A percentile compares a stretch with the other conserved stretches of the same genome.
Conservation (phyloP, 495 filamentous ascomycete genomes). For the Penicillium ucsense region DNA sequence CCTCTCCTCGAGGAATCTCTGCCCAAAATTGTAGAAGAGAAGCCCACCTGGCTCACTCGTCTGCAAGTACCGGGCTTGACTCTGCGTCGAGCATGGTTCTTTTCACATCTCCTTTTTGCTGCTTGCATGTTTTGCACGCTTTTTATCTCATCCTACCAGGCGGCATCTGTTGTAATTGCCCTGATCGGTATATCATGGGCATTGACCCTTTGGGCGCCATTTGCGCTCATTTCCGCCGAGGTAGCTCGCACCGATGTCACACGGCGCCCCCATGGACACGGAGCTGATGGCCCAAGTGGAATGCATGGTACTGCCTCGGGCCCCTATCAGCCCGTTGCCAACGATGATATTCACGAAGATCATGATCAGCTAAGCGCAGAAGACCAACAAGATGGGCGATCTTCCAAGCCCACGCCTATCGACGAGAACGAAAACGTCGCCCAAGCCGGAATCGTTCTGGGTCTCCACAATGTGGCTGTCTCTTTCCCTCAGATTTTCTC, state of each 20-base stretch:
- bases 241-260: constrained; percentile 68
- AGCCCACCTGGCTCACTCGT: constrained; percentile 34
- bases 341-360: constrained; percentile 4
- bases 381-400: constrained; percentile 18
- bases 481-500: constrained; percentile 82
- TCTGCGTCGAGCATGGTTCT: constrained; percentile 74
- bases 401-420: constrained; percentile 1
- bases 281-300: constrained; percentile 7
- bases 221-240: constrained; percentile 83
- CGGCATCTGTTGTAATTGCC: constrained; percentile 64
- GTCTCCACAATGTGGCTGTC: constrained; percentile 87
- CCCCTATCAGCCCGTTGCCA: constrained; percentile 4
- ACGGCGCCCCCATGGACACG: constrained; percentile 43
- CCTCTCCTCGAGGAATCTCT: constrained; percentile 13
- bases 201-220: constrained; percentile 82
- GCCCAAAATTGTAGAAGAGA: constrained; percentile 5
- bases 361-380: not conserved
- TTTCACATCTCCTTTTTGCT: constrained; percentile 72
- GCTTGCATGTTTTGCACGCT: constrained; percentile 71
- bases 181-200: constrained; percentile 83
- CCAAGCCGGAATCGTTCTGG: constrained; percentile 81
- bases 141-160: constrained; percentile 54
- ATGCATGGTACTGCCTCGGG: not conserved
- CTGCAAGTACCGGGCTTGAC: constrained; percentile 72
- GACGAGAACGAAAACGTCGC: constrained; percentile 22